Base-by-base conservation (phyloP, 2,329 filamentous ascomycete genomes). In the Sporothrix curviconia region DNA sequence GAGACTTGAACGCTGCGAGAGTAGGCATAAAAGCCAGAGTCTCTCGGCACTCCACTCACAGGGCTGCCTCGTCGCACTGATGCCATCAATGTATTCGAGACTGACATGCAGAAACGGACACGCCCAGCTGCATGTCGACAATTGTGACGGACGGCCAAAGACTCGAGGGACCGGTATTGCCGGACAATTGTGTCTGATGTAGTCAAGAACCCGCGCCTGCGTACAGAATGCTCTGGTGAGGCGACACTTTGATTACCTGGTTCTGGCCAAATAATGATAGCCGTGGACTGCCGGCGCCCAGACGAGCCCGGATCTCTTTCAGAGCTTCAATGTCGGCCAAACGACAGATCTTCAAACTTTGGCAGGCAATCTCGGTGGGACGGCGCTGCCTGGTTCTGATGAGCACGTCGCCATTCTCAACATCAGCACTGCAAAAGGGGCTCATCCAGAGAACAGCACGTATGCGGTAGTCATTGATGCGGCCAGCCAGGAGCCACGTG, bases 101-200 rank as follows among this genome's bases (percentile, higher is more conserved):
- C 34, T 34, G 50, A 14, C 34, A 58, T 19, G 19, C 42, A 55
- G 36, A 24, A 49, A 9, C 30, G 28, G n/a, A 43, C 15, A 5
- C 30, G n/a, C 9, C 50, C 50, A 3, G 39, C 14, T 0, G 32
- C 17, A 32, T 36, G 36, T 4, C 40, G 43, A n/a, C 17, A 55
- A 22, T 9, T 25, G 37, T n/a, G n/a, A n/a, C 3, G 39, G 28
- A 7, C 37, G 30, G 11, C 19, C 42, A 25, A 34, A 55, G 19
- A 58, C 43, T 2, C 7, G 15, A 3, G 56, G 56, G 7, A 58
- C 56, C n/a, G 56, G 50, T 40, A 58, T 44, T 25, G 8, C 74
- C 84, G 22, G 37, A 24, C 19, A 37, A n/a, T 17, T 30, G 19
- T 34, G 46, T 22, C 12, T 9, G 36, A 57, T 42, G 28, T 51